A percentile compares a stretch with the other conserved stretches of the same genome.
phyloP scores from a whole-genome alignment of 352 stramenopile genomes.

The Ophiocytium majus region DNA sequence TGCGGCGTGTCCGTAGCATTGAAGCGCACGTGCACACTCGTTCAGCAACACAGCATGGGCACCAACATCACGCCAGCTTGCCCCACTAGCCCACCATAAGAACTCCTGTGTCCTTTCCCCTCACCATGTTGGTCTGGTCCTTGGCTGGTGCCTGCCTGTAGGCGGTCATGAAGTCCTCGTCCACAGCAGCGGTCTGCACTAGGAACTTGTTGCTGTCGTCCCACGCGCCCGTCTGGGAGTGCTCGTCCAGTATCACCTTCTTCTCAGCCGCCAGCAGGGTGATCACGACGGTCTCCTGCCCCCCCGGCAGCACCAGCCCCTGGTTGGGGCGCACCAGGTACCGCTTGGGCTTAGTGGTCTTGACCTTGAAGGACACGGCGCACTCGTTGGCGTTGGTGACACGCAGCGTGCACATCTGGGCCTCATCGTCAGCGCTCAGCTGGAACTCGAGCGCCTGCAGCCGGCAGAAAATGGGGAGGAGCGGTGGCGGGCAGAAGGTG shows the following conservation, averaged over 20 bases:
- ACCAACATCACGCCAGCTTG: too few relatives aligned
- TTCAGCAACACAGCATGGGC: too few relatives aligned
- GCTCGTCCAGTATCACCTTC: conserved; percentile 39
- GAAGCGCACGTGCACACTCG: too few relatives aligned
- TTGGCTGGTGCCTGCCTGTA: neutral
- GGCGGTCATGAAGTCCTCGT: neutral
- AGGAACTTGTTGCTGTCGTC: conserved; percentile 55
- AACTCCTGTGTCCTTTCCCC: too few relatives aligned
- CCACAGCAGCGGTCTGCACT: conserved; percentile 33
- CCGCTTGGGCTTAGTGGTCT: conserved; percentile 57
- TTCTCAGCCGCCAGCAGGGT: conserved; percentile 73
- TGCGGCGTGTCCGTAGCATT: too few relatives aligned
- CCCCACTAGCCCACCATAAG: too few relatives aligned
- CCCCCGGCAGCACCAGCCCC: conserved; percentile 65
- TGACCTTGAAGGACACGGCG: conserved; percentile 51
- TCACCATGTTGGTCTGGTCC: conserved; percentile 25
- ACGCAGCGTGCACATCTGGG: conserved; percentile 28
- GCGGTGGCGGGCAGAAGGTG: neutral
- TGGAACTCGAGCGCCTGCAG: conserved; percentile 18
- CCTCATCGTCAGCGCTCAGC: neutral
- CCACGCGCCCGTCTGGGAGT: conserved; percentile 26
- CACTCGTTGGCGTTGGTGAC: conserved; percentile 30
- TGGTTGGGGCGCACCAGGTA: conserved; percentile 77
- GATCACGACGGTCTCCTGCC: conserved; percentile 66
- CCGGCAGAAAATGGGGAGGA: neutral